Evolutionary conservation across 495 filamentous ascomycete genomes (phyloP).

Genomic region (Sporormia fimetaria): DNA sequence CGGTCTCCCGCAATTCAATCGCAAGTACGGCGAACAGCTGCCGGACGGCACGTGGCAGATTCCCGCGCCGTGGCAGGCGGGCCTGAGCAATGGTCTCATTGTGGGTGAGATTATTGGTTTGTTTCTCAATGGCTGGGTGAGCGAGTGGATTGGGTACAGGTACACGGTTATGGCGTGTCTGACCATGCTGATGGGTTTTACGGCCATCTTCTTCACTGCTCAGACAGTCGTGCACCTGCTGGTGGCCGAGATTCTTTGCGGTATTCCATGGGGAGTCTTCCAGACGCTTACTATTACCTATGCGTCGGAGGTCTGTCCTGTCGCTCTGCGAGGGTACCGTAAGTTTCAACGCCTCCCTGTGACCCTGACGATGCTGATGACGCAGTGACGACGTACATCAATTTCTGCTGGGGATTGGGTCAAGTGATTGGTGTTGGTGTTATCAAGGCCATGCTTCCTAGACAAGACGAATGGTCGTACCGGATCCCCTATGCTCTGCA

Average conservation of each 20-base stretch:
- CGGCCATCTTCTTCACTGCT: conserved; percentile 30
- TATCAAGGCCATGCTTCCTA: conserved; percentile 26
- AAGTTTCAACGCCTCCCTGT: conserved; percentile 4
- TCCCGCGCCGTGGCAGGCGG: conserved; percentile 28
- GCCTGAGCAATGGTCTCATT: conserved; percentile 26
- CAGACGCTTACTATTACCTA: conserved; percentile 31
- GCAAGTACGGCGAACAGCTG: conserved; percentile 23
- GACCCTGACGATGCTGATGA: not conserved
- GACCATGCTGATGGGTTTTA: conserved; percentile 23
- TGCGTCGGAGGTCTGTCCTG: conserved; percentile 29
- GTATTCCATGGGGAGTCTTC: conserved; percentile 30
- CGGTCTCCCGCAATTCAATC: conserved; percentile 31
- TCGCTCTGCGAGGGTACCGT: conserved; percentile 24
- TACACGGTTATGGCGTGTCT: conserved; percentile 25
- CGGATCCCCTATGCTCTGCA: conserved; percentile 34
- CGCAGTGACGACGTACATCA: conserved; percentile 29
- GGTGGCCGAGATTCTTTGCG: conserved; percentile 26
- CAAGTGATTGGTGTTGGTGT: conserved; percentile 32
- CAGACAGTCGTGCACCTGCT: conserved; percentile 20
- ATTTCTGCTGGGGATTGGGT: conserved; percentile 34
- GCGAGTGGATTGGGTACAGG: conserved; percentile 26
- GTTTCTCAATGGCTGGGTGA: conserved; percentile 28
- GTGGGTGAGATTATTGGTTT: conserved; percentile 31
- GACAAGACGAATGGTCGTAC: conserved; percentile 32
- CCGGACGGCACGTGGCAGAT: conserved; percentile 25